These are phyloP conservation scores for Tephrocybe sp. DNA, from an alignment of 768 basidiomycete genomes.

Conservation along the genomic window DNA sequence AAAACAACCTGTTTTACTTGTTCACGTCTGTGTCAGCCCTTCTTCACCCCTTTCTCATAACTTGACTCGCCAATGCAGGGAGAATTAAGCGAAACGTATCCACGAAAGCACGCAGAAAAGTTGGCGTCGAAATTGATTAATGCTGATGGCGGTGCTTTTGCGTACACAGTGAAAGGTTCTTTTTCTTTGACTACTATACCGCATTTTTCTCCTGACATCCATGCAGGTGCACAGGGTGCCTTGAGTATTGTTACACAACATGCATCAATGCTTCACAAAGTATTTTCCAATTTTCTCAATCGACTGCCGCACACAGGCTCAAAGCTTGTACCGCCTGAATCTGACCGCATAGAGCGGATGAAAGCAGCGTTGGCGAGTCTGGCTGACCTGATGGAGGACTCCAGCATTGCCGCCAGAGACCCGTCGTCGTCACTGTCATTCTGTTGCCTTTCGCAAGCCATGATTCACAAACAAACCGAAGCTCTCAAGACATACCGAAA, in stretches of 20 bases:
- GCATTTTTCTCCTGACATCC: neutral
- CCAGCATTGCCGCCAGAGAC: constrained; percentile 45
- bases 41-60: neutral
- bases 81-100: constrained; percentile 52
- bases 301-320: constrained; percentile 50
- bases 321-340: constrained; percentile 37
- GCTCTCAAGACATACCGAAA: constrained; percentile 44
- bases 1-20: constrained; percentile 61
- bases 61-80: constrained; percentile 39
- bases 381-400: constrained; percentile 47
- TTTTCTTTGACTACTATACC: neutral
- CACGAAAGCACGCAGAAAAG: constrained; percentile 54
- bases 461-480: constrained; percentile 50
- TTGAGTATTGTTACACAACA: constrained; percentile 53
- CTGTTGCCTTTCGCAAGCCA: constrained; percentile 54
- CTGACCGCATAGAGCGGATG: constrained; percentile 48
- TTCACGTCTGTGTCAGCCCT: constrained; percentile 50
- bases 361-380: constrained; percentile 49
- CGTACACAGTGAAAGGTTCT: constrained; percentile 64
- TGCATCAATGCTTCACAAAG: constrained; percentile 62
- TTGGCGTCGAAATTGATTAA: constrained; percentile 48
- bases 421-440: constrained; percentile 67
- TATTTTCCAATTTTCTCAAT: constrained; percentile 58
- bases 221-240: constrained; percentile 51
- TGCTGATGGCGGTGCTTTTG: constrained; percentile 44